Evolutionary conservation across 2,329 filamentous ascomycete genomes (phyloP), one percentile per base, ranked within the genome.

Genomic region (Talaromyces sp.): DNA sequence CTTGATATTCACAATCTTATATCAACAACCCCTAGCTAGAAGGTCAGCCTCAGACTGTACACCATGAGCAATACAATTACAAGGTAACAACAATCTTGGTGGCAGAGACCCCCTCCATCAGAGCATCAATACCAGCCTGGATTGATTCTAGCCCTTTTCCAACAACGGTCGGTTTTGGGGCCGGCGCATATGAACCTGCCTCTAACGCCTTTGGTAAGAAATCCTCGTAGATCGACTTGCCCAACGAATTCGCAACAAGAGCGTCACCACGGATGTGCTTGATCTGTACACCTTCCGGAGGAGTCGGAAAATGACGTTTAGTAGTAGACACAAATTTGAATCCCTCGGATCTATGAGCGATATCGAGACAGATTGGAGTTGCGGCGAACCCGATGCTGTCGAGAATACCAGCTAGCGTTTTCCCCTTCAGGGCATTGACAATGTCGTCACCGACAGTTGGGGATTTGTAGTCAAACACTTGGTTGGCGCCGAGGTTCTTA

Each of bases 131-230:
- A 1, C 69, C 77, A 3, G 66, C 70, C 61, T 80, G 76, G 1
- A 79, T 63, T 25, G 63, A 69, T 51, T 74, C 73, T 8, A 80
- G 61, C 2, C 78, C 77, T 6, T 72, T 69, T 3, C 76, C 76
- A 1, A 74, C 67, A 17, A 80, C 61, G 7, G 68, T 39, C 1
- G 76, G 70, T 39, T 74, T 68, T 0, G 78, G 78, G 17, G 72
- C 72, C 1, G 73, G 65, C 17, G 68, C 64, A 56, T 73, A 78
- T 3, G 65, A 67, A 3, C 73, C 75, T 0, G 61, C 58, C 15
- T 61, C 66, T 36, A 80, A 63, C 15, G 76, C 77, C 13, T 66
- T 61, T 0, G 74, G 69, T 15, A 78, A 52, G 57, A 70, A 78
- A 25, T 72, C 63, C 2, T 65, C 64, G 33, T 63, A 62, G 5